Percentiles rank a stretch among this genome's conserved stretches.
Evolutionary conservation across 176 grass and related monocot species (phyloP).

Genomic region (Eragrostis nindensis): DNA sequence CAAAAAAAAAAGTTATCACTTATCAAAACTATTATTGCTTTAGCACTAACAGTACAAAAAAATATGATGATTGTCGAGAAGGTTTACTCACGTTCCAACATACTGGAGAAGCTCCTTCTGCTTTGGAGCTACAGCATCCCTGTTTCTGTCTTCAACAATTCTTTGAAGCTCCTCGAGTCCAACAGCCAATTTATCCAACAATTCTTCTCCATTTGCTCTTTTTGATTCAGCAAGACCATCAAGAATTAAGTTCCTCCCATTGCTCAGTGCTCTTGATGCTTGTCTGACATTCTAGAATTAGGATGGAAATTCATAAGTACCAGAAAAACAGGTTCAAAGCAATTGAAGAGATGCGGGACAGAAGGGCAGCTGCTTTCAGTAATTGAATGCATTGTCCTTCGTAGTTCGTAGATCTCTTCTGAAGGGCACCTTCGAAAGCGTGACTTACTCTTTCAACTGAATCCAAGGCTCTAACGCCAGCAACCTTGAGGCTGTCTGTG

Average conservation of each 20-base stretch:
- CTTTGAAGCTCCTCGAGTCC: slow-evolving; percentile 84
- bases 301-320: slow-evolving; percentile 23
- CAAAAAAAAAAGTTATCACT: not conserved
- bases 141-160: slow-evolving; percentile 81
- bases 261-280: slow-evolving; percentile 78
- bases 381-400: slow-evolving; percentile 1
- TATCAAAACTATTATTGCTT: slow-evolving; percentile 14
- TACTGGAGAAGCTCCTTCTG: slow-evolving; percentile 97
- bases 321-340: slow-evolving; percentile 16
- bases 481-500: slow-evolving; percentile 88
- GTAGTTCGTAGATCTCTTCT: slow-evolving; percentile 8
- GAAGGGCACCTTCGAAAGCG: slow-evolving; percentile 6
- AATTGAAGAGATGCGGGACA: slow-evolving; percentile 14
- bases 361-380: slow-evolving; percentile 18
- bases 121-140: slow-evolving; percentile 88
- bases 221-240: slow-evolving; percentile 85
- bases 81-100: slow-evolving; percentile 80
- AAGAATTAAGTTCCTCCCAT: slow-evolving; percentile 78
- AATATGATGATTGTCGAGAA: slow-evolving; percentile 23
- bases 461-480: slow-evolving; percentile 93
- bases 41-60: not conserved
- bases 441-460: slow-evolving; percentile 89
- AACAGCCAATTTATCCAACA: slow-evolving; percentile 76
- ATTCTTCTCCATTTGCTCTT: slow-evolving; percentile 82
- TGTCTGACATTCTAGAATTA: slow-evolving; percentile 84